Base-by-base conservation (phyloP, 1,284 basidiomycete species). In the Flammula alnicola region DNA sequence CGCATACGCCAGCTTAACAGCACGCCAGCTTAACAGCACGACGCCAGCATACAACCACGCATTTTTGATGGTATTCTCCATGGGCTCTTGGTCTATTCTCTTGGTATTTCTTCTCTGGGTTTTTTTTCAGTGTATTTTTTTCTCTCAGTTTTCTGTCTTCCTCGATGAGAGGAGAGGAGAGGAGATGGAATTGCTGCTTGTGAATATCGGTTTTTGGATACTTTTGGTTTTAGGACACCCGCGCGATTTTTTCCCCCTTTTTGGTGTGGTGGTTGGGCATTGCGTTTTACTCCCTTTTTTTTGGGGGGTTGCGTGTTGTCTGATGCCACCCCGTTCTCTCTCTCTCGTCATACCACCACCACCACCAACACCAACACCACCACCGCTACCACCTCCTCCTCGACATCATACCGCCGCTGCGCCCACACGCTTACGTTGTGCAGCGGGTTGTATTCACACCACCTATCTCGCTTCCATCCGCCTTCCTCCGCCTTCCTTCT, bases 171-270 rank as follows among this genome's bases (percentile, higher is more conserved):
- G n/a, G n/a, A n/a, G n/a, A n/a, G n/a, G n/a, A n/a, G n/a, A n/a
- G n/a, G n/a, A n/a, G n/a, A n/a, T n/a, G n/a, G n/a, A n/a, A n/a
- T n/a, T 36, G 43, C 30, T 23, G 50, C 44, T 55, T 20, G 25
- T 44, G 19, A 40, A 19, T 35, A 44, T 35, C 46, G 42, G 49
- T 50, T 45, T 44, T 42, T 45, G 54, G 47, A 30, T 45, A 48
- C 27, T 39, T 61, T 49, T 40, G 41, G 39, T 47, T 40, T 47
- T 30, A 44, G 52, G 52, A 54, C 52, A 54, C 22, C 43, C 47
- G 44, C 50, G 50, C 30, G 23, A 11, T 48, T 51, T 40, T 47
- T 22, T 31, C 41, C 25, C 16, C 29, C 22, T n/a, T 31, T 14
- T 35, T 14, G 48, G 25, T 2, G 23, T 29, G 33, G 29, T n/a